phyloP scores from a whole-genome alignment of 257 asterid genomes.

The Verbascum thapsus region DNA sequence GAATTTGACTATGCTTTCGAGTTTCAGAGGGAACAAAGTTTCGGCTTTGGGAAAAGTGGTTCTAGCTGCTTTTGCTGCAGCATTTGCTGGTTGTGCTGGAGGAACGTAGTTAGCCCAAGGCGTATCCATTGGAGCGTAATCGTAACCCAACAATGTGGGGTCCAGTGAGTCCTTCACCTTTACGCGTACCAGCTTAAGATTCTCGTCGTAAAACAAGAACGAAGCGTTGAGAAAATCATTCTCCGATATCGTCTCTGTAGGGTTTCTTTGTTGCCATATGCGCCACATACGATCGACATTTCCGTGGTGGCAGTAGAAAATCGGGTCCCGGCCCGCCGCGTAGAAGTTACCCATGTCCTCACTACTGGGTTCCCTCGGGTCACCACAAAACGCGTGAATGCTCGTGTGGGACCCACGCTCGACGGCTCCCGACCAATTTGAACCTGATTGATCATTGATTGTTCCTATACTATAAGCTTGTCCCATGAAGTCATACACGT shows the following conservation, averaged over 20 bases:
- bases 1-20: conserved; percentile 32
- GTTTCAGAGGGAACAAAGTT: conserved; percentile 30
- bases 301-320: conserved; percentile 56
- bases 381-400: conserved; percentile 38
- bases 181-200: conserved; percentile 47
- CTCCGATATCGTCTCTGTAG: conserved; percentile 33
- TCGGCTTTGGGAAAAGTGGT: conserved; percentile 26
- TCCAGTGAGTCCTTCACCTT: conserved; percentile 41
- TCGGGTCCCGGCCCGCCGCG: conserved; percentile 52
- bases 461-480: conserved; percentile 37
- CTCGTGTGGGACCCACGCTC: conserved; percentile 45
- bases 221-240: conserved; percentile 54
- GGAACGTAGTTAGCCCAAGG: conserved; percentile 55
- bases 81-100: conserved; percentile 30
- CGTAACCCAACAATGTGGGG: conserved; percentile 48
- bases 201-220: conserved; percentile 59
- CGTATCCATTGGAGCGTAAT: conserved; percentile 37
- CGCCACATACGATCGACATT: conserved; percentile 64
- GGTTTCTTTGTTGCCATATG: conserved; percentile 38
- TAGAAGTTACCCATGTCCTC: conserved; percentile 52
- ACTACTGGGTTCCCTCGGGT: conserved; percentile 32
- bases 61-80: too few relatives aligned
- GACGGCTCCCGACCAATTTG: conserved; percentile 39
- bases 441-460: conserved; percentile 27
- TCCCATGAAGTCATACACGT: conserved; percentile 41